Evolutionary conservation across 2,329 filamentous ascomycete species (phyloP).

Genomic region (Diaporthe australafricana): DNA sequence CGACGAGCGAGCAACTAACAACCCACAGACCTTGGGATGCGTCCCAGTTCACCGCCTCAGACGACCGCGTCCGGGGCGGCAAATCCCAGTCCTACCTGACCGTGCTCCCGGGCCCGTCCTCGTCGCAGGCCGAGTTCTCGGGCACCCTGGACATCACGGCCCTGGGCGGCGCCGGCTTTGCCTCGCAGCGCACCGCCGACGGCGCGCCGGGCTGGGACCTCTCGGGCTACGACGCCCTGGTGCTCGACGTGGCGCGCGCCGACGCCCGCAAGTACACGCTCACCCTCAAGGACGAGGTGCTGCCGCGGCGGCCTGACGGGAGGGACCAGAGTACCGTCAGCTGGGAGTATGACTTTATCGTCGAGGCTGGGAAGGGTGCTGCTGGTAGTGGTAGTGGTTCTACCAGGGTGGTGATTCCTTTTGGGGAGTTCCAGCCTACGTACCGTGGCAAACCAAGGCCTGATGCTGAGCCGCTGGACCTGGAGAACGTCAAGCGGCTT

Average conservation of each 20-base stretch:
- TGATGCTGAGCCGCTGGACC: slow-evolving; percentile 70
- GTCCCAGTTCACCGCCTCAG: slow-evolving; percentile 71
- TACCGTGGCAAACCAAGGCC: slow-evolving; percentile 76
- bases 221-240: slow-evolving; percentile 55
- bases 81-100: slow-evolving; percentile 68
- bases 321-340: slow-evolving; percentile 78
- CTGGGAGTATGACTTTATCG: slow-evolving; percentile 78
- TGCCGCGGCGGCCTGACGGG: slow-evolving; percentile 68
- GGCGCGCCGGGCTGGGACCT: slow-evolving; percentile 37
- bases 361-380: background rate
- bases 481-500: slow-evolving; percentile 71
- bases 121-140: slow-evolving; percentile 51
- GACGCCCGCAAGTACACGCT: slow-evolving; percentile 80
- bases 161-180: slow-evolving; percentile 83
- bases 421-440: slow-evolving; percentile 75
- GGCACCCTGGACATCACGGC: slow-evolving; percentile 73
- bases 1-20: background rate
- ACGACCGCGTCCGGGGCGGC: slow-evolving; percentile 84
- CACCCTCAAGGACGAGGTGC: slow-evolving; percentile 77
- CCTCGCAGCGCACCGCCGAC: slow-evolving; percentile 75
- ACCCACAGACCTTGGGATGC: slow-evolving; percentile 33
- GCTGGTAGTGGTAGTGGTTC: slow-evolving; percentile 39
- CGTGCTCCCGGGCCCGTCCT: background rate
- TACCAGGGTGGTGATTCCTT: slow-evolving; percentile 66
- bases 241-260: slow-evolving; percentile 69